Base-by-base conservation (phyloP, 176 grass and related monocot species). In the Triticum turgidum region DNA sequence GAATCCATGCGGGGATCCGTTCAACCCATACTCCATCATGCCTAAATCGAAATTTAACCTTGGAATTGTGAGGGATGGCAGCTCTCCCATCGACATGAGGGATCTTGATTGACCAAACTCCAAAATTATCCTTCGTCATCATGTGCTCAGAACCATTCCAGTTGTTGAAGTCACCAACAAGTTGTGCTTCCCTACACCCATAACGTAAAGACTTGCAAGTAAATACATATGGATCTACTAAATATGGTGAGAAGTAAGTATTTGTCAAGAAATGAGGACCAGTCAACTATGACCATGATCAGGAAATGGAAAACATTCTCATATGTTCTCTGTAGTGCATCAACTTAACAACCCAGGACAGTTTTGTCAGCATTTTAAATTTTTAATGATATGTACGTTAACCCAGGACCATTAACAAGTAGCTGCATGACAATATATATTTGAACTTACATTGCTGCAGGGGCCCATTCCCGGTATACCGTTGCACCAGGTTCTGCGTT, bases 401-500 rank as follows among this genome's bases (percentile, higher is more conserved):
- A 64, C 45, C 35, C 35, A 66, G 35, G 34, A 12, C 21, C 17
- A 80, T 86, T 33, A 35, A 81, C 12, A 73, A 15, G 11, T 44
- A 81, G 45, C 24, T 45, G 12, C 15, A 32, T 15, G 11, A 41
- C 27, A 82, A 13, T 45, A 86, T 80, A 13, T 45, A 86, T 80
- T 52, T 86, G 61, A 58, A 93, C 96, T 96, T 87, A 98, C 96
- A 76, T 77, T 80, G 96, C 96, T 86, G 82, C 96, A 82, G 96
- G 96, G 65, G 93, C 96, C 96, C 96, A 98, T 89, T 98, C 96
- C 47, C 88, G 88, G 88, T 96, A 98, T 30, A 94, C 87, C 73
- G 87, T 94, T 62, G 56, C 90, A 76, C 59, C 90, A 74, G 66
- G 25, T 73, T 80, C 82, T 76, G 81, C 85, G 25, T 94, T 98